These are phyloP conservation scores for Phalaenopsis equestris DNA, from an alignment of 106 monocot species.

Conservation along the genomic window DNA sequence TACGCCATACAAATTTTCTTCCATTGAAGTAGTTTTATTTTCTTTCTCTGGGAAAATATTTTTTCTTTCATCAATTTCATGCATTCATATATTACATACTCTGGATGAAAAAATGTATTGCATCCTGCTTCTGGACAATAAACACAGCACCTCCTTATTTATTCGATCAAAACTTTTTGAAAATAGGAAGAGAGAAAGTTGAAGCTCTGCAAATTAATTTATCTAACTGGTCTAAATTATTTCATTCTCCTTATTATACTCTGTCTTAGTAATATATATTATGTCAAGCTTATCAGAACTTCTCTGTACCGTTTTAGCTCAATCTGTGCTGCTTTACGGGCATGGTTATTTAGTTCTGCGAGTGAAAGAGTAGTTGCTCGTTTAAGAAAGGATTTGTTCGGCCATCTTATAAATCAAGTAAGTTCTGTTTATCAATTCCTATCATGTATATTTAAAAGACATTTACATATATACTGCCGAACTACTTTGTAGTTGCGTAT, in stretches of 20 bases:
- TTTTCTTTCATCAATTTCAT: no score
- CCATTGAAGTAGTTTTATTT: no score
- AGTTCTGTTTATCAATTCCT: constrained; percentile 4
- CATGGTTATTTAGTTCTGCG: constrained; percentile 95
- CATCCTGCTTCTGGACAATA: not conserved
- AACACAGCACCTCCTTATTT: not conserved
- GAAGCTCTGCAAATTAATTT: not conserved
- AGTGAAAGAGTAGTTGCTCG: constrained; percentile 99
- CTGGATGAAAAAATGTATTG: not conserved
- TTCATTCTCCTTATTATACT: not conserved
- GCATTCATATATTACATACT: not conserved
- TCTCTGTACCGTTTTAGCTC: constrained; percentile 42
- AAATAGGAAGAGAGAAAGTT: not conserved
- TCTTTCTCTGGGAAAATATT: no score
- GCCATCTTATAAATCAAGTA: constrained; percentile 88
- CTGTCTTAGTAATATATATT: not conserved
- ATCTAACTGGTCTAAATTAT: not conserved
- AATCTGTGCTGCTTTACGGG: constrained; percentile 64
- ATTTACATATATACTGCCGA: no score
- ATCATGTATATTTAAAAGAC: not conserved
- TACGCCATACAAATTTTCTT: not conserved
- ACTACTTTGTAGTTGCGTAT: no score
- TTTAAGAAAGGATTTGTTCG: constrained; percentile 82
- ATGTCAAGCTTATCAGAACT: not conserved
- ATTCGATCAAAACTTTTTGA: not conserved